Evolutionary conservation across 306 rosid genomes (phyloP), one percentile per base, ranked within the genome.

Genomic region (Castanea mollissima): DNA sequence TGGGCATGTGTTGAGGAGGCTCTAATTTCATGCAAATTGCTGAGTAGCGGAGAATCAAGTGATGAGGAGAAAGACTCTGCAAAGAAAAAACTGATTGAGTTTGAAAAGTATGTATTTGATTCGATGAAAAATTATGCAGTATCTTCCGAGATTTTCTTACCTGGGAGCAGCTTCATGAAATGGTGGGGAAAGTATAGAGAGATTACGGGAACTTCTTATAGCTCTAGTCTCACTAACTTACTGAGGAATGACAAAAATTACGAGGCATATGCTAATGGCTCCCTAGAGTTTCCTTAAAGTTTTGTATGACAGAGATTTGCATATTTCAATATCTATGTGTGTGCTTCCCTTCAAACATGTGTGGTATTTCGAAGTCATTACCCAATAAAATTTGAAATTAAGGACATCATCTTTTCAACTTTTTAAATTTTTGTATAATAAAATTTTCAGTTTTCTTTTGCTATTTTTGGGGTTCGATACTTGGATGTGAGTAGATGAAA

Each of bases 1-100:
- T 90, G 92, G 94, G 91, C 89, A 32, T 59, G 59, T 11, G 94
- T 92, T 35, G 98, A 94, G 81, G 92, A 90, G 69, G 92, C 94
- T 59, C 75, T 58, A 12, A 67, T 86, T 25, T 79, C 38, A 3
- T 85, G 87, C 74, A 12, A 74, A 3, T 1, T 7, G 49, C 31
- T 90, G 82, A 68, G 20, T 2, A 60, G 0, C 2, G 71, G 0
- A 25, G 13, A 35, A 6, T 20, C 31, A 5, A 68, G 77, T 60
- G 68, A 0, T n/a, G 27, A 0, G 14, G 84, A 80, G 46, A 84
- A 59, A 9, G 76, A 83, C 21, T 60, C 11, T 41, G 81, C 46
- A 18, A 12, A 0, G 11, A 1, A 2, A 2, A 65, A 76, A 46
- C 76, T 90, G 87, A 38, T 7, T 5, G 0, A 77, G 1, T 90